Base-by-base conservation (phyloP, 2,329 filamentous ascomycete species). In the Neospermospora avenae region DNA sequence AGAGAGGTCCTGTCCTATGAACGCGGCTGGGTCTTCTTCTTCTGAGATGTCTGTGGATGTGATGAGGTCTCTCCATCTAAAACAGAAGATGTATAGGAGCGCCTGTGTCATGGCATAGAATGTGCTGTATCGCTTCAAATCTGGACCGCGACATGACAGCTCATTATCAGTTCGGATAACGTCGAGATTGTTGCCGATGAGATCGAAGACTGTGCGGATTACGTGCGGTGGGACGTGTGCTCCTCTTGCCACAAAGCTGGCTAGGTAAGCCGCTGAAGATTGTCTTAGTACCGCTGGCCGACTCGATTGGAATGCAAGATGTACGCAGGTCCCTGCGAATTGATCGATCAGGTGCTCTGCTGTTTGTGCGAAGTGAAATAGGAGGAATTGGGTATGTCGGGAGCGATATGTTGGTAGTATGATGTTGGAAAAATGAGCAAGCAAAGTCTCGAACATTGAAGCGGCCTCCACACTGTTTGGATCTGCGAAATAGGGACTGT, bases 291-390 rank as follows among this genome's bases (percentile, higher is more conserved):
- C 83, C 28, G 87, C 84, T 1, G 90, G 85, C 51, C 87, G 84
- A 63, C 68, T 66, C 18, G 75, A 73, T 61, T 87, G 88, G 67
- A 90, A 87, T 42, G 89, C 84, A 24, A 91, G 80, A 62, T 89
- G 82, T 41, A 90, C 83, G 65, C 93, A 89, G 24, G 87, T 88
- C 35, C 88, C 88, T 45, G 90, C 88, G 70, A 98, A 98, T 52
- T 87, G 84, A 70, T 95, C 90, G 60, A 91, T 88, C 51, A 96
- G 84, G 46, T 84, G 81, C 31, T 89, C 86, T 8, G 91, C 90
- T 60, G 84, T 84, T 74, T 99, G 93, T 16, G 90, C 90, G 72
- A 96, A 97, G 75, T 97, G 93, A 76, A 99, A 99, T 54, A 98
- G 82, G 51, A 99, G 84, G 69, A 98, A 99, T 70, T 99, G 95